Base-by-base conservation (phyloP, 2,329 filamentous ascomycete genomes). In the Monosporascus sp. region DNA sequence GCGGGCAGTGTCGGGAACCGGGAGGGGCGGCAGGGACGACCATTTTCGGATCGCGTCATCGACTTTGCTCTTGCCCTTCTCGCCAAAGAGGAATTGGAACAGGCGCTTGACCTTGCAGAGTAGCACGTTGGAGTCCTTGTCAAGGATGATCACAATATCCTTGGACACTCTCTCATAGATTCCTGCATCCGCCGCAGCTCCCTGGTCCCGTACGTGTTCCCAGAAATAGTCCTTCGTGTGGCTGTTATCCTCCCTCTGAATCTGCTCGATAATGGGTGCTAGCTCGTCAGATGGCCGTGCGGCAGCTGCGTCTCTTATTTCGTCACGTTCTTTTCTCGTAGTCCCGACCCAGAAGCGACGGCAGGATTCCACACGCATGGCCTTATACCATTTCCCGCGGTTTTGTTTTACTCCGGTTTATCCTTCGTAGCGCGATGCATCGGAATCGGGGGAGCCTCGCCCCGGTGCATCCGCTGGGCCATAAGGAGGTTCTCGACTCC, bases 281-380 rank as follows among this genome's bases (percentile, higher is more conserved):
- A 55, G 45, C 22, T 55, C 54, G 9, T 25, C 5, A 18, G 52
- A 20, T 11, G 49, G 52, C 8, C 52, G 6, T 18, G 31, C 3
- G 18, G 49, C 46, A 20, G 37, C 27, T 31, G 27, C 37, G 5
- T 7, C n/a, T 27, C 55, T 41, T 20, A 49, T 47, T 6, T 27
- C 24, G 25, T 54, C 55, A 5, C 52, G 52, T 45, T 54, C 20
- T 27, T 52, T 3, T 25, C 54, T 20, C 1, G 44, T 50, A 3
- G 52, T 56, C 31, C 50, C 50, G 18, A 56, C 48, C 55, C 52
- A 56, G n/a, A 56, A 53, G 22, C 9, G 3, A 3, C 47, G 44
- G 20, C 25, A 20, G 18, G 45, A 20, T n/a, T 53, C 48, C 6
- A 27, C 17, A 7, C 54, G 48, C 51, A 55, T 49, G 22, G 18